These are phyloP conservation scores for Rhizophora apiculata DNA, from an alignment of 345 rosid species.

Conservation along the genomic window DNA sequence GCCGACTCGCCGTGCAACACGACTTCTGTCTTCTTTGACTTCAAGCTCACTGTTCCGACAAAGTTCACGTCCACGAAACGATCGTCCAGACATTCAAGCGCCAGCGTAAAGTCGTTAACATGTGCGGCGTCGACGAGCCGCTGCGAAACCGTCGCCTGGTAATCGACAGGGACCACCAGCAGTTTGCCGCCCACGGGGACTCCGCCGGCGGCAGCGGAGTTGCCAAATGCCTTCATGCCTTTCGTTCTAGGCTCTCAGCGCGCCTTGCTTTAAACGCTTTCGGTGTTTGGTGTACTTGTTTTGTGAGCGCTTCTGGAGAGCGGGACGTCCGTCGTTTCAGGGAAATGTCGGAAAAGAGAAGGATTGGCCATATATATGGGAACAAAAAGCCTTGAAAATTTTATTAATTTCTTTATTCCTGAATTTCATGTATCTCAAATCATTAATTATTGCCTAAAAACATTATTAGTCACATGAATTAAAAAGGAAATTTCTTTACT, in stretches of 20 bases:
- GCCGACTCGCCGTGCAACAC: slow-evolving; percentile 62
- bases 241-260: background rate
- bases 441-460: no score
- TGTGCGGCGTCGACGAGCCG: slow-evolving; percentile 23
- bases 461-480: no score
- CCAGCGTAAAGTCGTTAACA: slow-evolving; percentile 16
- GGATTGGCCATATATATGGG: no score
- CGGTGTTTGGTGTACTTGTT: background rate
- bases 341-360: no score
- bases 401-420: no score
- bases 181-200: slow-evolving; percentile 5
- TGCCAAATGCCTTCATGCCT: slow-evolving; percentile 15
- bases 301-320: slow-evolving; percentile 1
- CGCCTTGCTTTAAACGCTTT: background rate
- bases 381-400: no score
- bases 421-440: no score
- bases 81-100: slow-evolving; percentile 54
- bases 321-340: no score
- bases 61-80: slow-evolving; percentile 85
- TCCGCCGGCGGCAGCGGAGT: slow-evolving; percentile 2
- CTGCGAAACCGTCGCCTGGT: slow-evolving; percentile 19
- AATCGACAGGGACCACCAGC: slow-evolving; percentile 18
- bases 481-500: no score
- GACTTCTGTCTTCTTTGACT: slow-evolving; percentile 61
- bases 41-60: slow-evolving; percentile 74